Evolutionary conservation across 371 early-diverging fungal genomes (phyloP).

Genomic region (Zopfochytrium polystomum): DNA sequence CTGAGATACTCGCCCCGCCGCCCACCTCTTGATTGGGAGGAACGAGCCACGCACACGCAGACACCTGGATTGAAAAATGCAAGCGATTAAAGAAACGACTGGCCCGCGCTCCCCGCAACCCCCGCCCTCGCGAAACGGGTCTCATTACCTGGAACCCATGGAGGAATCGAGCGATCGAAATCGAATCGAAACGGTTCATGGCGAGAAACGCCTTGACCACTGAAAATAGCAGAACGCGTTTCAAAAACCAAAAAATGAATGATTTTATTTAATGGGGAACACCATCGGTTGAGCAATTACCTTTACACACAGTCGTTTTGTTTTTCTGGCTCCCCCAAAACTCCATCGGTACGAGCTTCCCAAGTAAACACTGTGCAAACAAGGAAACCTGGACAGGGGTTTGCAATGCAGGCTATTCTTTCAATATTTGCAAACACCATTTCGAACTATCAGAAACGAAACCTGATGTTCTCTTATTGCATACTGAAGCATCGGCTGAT

Average conservation of each 20-base stretch:
- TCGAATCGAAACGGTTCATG: constrained; percentile 56
- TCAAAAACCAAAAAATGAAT: not conserved
- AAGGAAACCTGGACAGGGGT: constrained; percentile 27
- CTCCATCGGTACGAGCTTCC: constrained; percentile 48
- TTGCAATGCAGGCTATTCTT: not conserved
- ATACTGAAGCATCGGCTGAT: constrained; percentile 23
- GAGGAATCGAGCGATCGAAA: constrained; percentile 59
- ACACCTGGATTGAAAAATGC: constrained; percentile 19
- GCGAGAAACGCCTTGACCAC: constrained; percentile 50
- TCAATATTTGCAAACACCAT: not conserved
- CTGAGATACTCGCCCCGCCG: constrained; percentile 26
- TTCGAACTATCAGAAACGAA: not conserved
- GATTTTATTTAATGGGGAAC: not conserved
- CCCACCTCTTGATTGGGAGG: constrained; percentile 25
- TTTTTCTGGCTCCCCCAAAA: constrained; percentile 60
- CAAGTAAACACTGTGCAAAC: constrained; percentile 42
- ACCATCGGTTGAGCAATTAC: constrained; percentile 27
- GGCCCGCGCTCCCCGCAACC: not conserved
- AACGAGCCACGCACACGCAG: constrained; percentile 44
- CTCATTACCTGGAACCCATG: constrained; percentile 54
- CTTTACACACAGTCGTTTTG: constrained; percentile 39
- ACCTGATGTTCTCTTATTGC: not conserved
- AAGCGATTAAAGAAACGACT: constrained; percentile 7
- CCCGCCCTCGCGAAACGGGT: not conserved
- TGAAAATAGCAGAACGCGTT: constrained; percentile 15